Conservation (phyloP, 108 stramenopile species). For the Nannochloropsis gaditana region DNA sequence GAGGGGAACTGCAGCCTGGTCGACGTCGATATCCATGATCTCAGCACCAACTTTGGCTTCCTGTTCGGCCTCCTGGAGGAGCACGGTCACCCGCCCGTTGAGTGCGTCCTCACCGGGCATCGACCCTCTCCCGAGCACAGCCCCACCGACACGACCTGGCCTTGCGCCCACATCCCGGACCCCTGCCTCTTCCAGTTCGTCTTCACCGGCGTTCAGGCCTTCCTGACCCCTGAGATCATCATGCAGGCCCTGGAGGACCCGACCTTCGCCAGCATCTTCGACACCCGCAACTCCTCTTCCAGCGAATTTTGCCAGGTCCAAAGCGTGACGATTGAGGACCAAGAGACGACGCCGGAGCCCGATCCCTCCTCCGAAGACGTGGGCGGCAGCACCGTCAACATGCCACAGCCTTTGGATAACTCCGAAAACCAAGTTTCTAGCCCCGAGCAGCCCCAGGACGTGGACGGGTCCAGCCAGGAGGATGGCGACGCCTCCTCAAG, state of each 20-base stretch:
- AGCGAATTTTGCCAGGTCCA: neutral
- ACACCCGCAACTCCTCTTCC: neutral
- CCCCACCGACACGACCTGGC: neutral
- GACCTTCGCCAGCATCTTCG: neutral
- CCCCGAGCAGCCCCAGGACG: neutral
- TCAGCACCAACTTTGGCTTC: conserved; percentile 10
- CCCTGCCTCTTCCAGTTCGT: neutral
- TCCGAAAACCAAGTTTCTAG: neutral
- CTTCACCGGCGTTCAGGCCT: neutral
- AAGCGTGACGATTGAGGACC: neutral
- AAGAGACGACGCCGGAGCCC: neutral
- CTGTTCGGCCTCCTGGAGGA: neutral
- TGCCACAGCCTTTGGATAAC: no score
- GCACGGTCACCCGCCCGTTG: neutral
- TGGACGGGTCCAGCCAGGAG: neutral
- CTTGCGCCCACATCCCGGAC: neutral
- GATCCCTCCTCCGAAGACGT: neutral
- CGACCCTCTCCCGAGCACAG: neutral
- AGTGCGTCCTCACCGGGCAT: neutral
- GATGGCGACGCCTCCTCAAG: neutral
- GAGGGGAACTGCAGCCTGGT: conserved; percentile 3
- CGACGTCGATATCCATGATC: neutral
- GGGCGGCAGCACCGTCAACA: neutral
- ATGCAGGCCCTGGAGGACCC: neutral
- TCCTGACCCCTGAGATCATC: neutral